These are phyloP conservation scores for Aspergillus fischeri DNA, from an alignment of 2,329 filamentous ascomycete species.

Conservation along the genomic window DNA sequence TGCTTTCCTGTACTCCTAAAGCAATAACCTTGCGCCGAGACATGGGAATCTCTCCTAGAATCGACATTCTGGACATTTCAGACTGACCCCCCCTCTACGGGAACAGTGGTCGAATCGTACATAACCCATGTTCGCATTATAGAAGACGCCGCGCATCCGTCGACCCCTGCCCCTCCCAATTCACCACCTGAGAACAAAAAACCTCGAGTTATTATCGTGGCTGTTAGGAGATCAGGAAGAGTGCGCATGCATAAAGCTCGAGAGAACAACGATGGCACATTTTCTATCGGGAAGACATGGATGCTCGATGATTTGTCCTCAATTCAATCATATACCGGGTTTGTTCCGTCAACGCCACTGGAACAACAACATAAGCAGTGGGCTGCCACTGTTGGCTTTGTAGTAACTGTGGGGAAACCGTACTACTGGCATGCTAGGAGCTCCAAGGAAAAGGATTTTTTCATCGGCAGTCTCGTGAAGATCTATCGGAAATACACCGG, in stretches of 20 bases:
- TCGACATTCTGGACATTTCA: neutral
- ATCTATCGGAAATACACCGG: constrained; percentile 96
- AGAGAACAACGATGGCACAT: constrained; percentile 88
- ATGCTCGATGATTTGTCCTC: constrained; percentile 81
- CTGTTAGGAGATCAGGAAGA: constrained; percentile 84
- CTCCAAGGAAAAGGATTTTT: constrained; percentile 96
- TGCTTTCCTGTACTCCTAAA: neutral
- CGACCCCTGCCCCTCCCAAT: constrained; percentile 76
- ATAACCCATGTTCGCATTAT: constrained; percentile 93
- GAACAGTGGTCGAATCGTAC: constrained; percentile 78
- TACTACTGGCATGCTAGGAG: constrained; percentile 97
- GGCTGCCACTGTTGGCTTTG: constrained; percentile 80
- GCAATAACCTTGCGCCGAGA: neutral
- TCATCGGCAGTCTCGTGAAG: constrained; percentile 92
- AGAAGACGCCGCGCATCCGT: constrained; percentile 80
- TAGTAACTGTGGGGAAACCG: constrained; percentile 83
- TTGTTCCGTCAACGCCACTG: constrained; percentile 54
- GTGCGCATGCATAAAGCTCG: constrained; percentile 96
- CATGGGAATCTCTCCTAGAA: neutral
- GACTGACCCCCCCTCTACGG: neutral
- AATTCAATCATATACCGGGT: constrained; percentile 75
- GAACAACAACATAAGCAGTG: constrained; percentile 64
- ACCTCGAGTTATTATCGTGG: constrained; percentile 83
- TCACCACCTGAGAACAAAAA: constrained; percentile 75
- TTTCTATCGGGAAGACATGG: constrained; percentile 98